Conservation (phyloP, 768 basidiomycete genomes). For the Zangia roseola region DNA sequence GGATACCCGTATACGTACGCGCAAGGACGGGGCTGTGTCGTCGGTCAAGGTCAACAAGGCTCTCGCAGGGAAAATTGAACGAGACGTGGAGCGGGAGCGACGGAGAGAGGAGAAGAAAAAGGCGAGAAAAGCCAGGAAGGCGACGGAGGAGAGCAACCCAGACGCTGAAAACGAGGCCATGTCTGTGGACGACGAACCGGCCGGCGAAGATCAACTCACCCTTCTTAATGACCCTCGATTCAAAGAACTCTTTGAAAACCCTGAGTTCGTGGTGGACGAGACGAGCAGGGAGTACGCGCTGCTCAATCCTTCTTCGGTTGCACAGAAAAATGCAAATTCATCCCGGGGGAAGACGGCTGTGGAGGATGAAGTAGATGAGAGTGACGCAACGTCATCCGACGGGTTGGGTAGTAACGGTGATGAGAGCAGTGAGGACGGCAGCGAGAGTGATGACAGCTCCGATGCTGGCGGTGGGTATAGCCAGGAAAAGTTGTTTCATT, state of each 20-base stretch:
- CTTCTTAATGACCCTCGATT: slow-evolving; percentile 88
- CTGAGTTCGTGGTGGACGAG: slow-evolving; percentile 91
- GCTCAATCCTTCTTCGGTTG: slow-evolving; percentile 84
- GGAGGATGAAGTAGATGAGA: slow-evolving; percentile 88
- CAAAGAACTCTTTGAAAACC: slow-evolving; percentile 85
- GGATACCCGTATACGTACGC: slow-evolving; percentile 84
- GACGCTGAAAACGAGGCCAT: slow-evolving; percentile 33
- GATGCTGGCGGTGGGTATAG: slow-evolving; percentile 51
- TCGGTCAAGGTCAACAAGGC: slow-evolving; percentile 60
- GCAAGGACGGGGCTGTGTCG: slow-evolving; percentile 48
- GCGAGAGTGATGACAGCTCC: slow-evolving; percentile 48
- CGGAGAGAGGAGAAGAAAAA: slow-evolving; percentile 57
- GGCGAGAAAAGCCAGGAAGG: slow-evolving; percentile 41
- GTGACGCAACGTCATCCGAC: slow-evolving; percentile 64
- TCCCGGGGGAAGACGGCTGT: slow-evolving; percentile 69
- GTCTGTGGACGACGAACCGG: slow-evolving; percentile 29
- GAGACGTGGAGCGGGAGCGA: slow-evolving; percentile 57
- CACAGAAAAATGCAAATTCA: slow-evolving; percentile 43
- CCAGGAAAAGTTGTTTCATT: slow-evolving; percentile 4
- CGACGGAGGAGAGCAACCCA: slow-evolving; percentile 33
- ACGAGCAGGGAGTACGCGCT: slow-evolving; percentile 84
- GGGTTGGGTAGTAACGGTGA: slow-evolving; percentile 44
- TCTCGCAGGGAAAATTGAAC: slow-evolving; percentile 74
- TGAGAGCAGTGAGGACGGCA: slow-evolving; percentile 46
- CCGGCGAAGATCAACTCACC: slow-evolving; percentile 33